phyloP scores from a whole-genome alignment of 768 basidiomycete genomes.

The Collybia sp. region DNA sequence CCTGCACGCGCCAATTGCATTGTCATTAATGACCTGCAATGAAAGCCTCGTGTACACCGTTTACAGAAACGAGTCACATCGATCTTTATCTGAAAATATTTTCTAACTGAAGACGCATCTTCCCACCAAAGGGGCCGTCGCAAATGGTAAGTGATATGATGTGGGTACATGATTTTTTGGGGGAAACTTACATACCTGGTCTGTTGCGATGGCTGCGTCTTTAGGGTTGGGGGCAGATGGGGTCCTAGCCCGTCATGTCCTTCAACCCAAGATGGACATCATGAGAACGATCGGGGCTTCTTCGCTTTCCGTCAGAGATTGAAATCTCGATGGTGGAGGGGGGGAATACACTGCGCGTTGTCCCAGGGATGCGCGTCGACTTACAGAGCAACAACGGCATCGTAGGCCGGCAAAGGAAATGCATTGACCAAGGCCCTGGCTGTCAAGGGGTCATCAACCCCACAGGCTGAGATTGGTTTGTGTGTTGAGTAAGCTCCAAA shows the following conservation, averaged over 20 bases:
- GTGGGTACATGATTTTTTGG: not conserved
- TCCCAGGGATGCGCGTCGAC: conserved; percentile 1
- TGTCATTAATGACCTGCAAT: conserved; percentile 22
- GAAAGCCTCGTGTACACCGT: conserved; percentile 34
- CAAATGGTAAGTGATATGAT: too few species aligned
- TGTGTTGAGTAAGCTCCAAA: too few species aligned
- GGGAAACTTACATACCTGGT: conserved; percentile 4
- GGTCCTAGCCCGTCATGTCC: not conserved
- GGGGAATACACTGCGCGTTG: conserved; percentile 2
- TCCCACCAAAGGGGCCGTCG: conserved; percentile 1
- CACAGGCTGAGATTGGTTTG: too few species aligned
- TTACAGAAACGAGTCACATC: conserved; percentile 16
- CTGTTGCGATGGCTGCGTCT: conserved; percentile 7
- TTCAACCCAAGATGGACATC: conserved; percentile 4
- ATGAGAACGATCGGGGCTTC: conserved; percentile 18
- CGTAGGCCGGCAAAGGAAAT: too few species aligned
- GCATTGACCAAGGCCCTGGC: too few species aligned
- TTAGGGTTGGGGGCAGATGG: conserved; percentile 10
- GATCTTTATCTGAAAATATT: conserved; percentile 11
- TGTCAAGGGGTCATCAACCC: too few species aligned
- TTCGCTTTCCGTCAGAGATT: conserved; percentile 15
- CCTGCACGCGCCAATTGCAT: conserved; percentile 29
- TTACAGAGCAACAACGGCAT: conserved; percentile 1
- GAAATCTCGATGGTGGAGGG: conserved; percentile 15
- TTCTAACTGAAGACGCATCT: conserved; percentile 3